phyloP scores from a whole-genome alignment of 106 monocot species.

The Alisma plantagoaquatica region DNA sequence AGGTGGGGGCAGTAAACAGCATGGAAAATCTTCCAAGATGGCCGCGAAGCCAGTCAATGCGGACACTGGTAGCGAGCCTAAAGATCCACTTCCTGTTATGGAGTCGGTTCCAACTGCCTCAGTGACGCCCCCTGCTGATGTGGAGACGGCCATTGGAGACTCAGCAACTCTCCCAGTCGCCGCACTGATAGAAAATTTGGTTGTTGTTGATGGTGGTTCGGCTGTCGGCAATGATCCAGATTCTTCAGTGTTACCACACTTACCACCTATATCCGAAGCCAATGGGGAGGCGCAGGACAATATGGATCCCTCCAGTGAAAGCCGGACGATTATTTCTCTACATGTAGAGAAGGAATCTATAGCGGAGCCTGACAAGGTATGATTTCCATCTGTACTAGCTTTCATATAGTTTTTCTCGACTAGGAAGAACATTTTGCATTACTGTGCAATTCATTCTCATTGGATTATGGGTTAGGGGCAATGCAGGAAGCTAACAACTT shows the following conservation, averaged over 20 bases:
- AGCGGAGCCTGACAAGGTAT: not conserved
- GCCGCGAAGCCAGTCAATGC: conserved; percentile 7
- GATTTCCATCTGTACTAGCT: conserved; percentile 13
- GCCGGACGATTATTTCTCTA: not conserved
- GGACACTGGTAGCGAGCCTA: conserved; percentile 1
- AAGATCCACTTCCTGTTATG: not conserved
- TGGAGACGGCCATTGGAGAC: not conserved
- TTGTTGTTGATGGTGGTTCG: conserved; percentile 1
- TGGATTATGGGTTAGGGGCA: not conserved
- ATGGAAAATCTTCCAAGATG: conserved; percentile 25
- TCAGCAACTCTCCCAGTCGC: not conserved
- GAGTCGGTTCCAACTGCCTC: conserved; percentile 1
- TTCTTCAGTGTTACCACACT: not conserved
- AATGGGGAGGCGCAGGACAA: not conserved
- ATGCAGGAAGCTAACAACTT: not conserved
- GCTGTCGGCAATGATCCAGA: not conserved
- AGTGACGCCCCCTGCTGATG: not conserved
- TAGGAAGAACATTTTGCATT: conserved; percentile 1
- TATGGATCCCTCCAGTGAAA: no score
- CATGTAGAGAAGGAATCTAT: not conserved
- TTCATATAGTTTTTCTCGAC: not conserved
- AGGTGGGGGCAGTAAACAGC: conserved; percentile 20
- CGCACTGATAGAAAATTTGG: not conserved
- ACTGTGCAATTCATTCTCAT: not conserved
- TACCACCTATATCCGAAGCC: not conserved